Evolutionary conservation across 2,329 filamentous ascomycete species (phyloP).

Genomic region (Botrytis porri): DNA sequence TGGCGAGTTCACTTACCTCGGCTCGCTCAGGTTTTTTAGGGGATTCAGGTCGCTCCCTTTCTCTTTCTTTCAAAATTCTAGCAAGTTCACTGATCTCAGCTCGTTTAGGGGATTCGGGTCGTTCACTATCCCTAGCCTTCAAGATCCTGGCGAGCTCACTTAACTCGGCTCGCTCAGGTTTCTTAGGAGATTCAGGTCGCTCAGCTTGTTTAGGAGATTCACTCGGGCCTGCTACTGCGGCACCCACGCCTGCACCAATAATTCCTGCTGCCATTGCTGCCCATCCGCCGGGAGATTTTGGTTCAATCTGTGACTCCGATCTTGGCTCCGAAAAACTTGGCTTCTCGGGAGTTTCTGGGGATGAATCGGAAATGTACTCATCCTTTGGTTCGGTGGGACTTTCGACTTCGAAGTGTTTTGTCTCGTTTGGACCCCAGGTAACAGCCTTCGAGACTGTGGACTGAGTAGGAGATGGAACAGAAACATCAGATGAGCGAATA

Average conservation of each 20-base stretch:
- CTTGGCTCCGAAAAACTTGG: constrained; percentile 19
- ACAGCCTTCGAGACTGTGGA: constrained; percentile 54
- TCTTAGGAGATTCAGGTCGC: constrained; percentile 26
- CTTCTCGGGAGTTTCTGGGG: constrained; percentile 40
- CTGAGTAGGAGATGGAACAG: constrained; percentile 39
- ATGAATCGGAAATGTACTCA: constrained; percentile 31
- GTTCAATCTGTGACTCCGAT: not conserved
- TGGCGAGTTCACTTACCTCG: constrained; percentile 9
- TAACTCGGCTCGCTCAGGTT: constrained; percentile 8
- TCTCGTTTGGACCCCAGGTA: constrained; percentile 63
- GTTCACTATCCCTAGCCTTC: constrained; percentile 13
- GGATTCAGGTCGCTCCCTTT: constrained; percentile 21
- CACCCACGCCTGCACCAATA: constrained; percentile 42
- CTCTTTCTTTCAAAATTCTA: constrained; percentile 6
- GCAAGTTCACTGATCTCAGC: constrained; percentile 6
- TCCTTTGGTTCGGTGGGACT: constrained; percentile 48
- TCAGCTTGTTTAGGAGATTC: constrained; percentile 25
- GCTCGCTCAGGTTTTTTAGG: constrained; percentile 20
- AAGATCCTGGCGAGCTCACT: constrained; percentile 1
- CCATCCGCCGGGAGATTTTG: constrained; percentile 43
- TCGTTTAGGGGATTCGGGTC: constrained; percentile 19
- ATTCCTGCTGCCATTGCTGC: constrained; percentile 52
- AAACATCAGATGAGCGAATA: constrained; percentile 27
- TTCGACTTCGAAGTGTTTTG: constrained; percentile 60
- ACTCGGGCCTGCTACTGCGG: constrained; percentile 31